Percentiles rank a stretch among this genome's conserved stretches.
Conservation (phyloP, 768 basidiomycete genomes). For the Gautieria morchelliformis region DNA sequence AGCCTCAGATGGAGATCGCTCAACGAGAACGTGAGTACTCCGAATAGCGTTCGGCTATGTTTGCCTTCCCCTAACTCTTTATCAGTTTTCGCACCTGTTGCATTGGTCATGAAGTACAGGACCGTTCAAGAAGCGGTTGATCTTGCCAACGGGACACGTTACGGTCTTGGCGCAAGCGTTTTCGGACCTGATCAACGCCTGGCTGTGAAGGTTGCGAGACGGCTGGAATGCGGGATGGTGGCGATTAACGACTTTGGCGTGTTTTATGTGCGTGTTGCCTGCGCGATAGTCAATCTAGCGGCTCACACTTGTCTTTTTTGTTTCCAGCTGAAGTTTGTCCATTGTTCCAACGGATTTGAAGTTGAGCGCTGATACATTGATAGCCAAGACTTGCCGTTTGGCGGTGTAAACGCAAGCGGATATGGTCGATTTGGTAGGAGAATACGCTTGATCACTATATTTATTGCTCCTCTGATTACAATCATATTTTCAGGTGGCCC, state of each 20-base stretch:
- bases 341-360: constrained; percentile 2
- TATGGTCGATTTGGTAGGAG: constrained; percentile 86
- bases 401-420: constrained; percentile 84
- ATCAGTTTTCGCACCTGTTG: constrained; percentile 88
- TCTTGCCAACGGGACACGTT: constrained; percentile 81
- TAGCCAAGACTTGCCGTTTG: constrained; percentile 91
- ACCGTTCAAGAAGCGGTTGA: constrained; percentile 76
- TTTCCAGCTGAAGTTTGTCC: constrained; percentile 46
- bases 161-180: constrained; percentile 89
- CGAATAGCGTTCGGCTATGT: background rate
- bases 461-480: constrained; percentile 8
- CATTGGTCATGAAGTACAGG: constrained; percentile 77
- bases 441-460: background rate
- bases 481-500: constrained; percentile 55
- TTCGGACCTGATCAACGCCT: constrained; percentile 80
- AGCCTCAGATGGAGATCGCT: constrained; percentile 63
- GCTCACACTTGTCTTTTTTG: background rate
- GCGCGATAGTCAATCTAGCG: background rate
- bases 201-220: constrained; percentile 71
- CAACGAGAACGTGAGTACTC: constrained; percentile 62
- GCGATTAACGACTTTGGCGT: constrained; percentile 91
- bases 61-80: constrained; percentile 5
- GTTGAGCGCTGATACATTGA: constrained; percentile 19
- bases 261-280: constrained; percentile 54
- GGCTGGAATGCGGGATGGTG: constrained; percentile 92